These are phyloP conservation scores for Kwoniella sp. DNA, from an alignment of 768 basidiomycete genomes.

Conservation along the genomic window DNA sequence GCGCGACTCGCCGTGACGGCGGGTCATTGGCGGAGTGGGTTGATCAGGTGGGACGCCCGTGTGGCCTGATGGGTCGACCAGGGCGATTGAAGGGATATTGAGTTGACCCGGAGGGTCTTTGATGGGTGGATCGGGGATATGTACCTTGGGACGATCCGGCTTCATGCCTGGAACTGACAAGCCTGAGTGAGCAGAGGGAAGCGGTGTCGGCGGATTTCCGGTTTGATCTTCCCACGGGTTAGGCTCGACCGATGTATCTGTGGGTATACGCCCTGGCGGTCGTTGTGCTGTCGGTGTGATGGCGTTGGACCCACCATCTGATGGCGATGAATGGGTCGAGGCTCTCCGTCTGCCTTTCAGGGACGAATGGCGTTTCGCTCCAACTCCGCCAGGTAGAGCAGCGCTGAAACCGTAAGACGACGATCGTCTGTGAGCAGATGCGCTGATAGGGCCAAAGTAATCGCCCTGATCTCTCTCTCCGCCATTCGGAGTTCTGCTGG, in stretches of 20 bases:
- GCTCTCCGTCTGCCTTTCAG: constrained; percentile 3
- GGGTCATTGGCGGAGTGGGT: constrained; percentile 18
- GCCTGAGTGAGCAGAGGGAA: background rate
- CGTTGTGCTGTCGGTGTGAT: no score
- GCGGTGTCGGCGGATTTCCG: constrained; percentile 14
- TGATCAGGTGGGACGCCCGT: background rate
- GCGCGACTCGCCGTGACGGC: constrained; percentile 27
- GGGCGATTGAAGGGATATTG: constrained; percentile 32
- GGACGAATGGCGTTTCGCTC: background rate
- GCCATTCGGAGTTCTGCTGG: constrained; percentile 8
- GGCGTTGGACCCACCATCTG: no score
- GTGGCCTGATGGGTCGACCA: constrained; percentile 45
- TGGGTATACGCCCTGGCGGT: background rate
- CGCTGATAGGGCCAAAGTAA: constrained; percentile 36
- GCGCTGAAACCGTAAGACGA: constrained; percentile 12
- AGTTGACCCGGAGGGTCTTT: constrained; percentile 5
- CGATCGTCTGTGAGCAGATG: constrained; percentile 7
- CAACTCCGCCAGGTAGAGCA: background rate
- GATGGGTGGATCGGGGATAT: constrained; percentile 8
- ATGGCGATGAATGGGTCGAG: constrained; percentile 5
- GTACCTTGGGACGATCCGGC: constrained; percentile 12
- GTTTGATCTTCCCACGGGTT: constrained; percentile 38
- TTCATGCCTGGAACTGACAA: background rate
- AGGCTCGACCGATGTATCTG: constrained; percentile 16
- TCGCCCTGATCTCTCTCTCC: constrained; percentile 18